A percentile compares a stretch with the other conserved stretches of the same genome.
These are phyloP conservation scores for Dictyostelium intermedium DNA, from an alignment of 78 protist species.

Conservation along the genomic window DNA sequence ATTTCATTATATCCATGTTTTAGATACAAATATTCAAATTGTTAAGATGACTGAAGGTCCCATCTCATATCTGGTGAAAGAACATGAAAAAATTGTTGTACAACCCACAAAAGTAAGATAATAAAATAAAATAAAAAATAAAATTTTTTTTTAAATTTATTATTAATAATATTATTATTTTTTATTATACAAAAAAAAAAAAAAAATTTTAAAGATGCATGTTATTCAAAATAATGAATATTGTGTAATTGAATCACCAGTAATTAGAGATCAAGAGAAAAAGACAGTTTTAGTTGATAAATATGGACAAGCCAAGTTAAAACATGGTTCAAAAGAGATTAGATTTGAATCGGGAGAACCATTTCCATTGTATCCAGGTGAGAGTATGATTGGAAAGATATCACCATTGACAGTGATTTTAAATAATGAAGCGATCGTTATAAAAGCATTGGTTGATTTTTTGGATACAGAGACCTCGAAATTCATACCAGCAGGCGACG, in stretches of 20 bases:
- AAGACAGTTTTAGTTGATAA: conserved; percentile 10
- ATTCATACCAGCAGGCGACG: conserved; percentile 73
- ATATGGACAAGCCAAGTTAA: conserved; percentile 70
- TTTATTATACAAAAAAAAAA: background rate
- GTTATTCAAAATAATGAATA: conserved; percentile 62
- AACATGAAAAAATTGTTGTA: conserved; percentile 76
- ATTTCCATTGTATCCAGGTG: conserved; percentile 85
- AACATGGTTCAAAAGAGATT: conserved; percentile 82
- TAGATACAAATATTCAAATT: conserved; percentile 32
- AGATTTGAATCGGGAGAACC: conserved; percentile 66
- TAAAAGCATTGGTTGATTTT: conserved; percentile 73
- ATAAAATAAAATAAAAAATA: background rate
- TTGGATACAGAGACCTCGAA: background rate
- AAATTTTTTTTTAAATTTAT: background rate
- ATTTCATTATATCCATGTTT: conserved; percentile 15
- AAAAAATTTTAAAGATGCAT: background rate
- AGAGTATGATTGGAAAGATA: conserved; percentile 37
- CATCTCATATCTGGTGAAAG: conserved; percentile 46
- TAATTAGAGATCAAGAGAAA: background rate
- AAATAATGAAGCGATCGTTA: conserved; percentile 71
- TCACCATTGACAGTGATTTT: conserved; percentile 39
- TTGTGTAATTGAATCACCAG: conserved; percentile 79
- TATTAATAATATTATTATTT: background rate
- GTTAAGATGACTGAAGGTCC: conserved; percentile 72
- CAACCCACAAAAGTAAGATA: conserved; percentile 43